Evolutionary conservation across 768 basidiomycete species (phyloP).

Genomic region (Leccinum incarnatum): DNA sequence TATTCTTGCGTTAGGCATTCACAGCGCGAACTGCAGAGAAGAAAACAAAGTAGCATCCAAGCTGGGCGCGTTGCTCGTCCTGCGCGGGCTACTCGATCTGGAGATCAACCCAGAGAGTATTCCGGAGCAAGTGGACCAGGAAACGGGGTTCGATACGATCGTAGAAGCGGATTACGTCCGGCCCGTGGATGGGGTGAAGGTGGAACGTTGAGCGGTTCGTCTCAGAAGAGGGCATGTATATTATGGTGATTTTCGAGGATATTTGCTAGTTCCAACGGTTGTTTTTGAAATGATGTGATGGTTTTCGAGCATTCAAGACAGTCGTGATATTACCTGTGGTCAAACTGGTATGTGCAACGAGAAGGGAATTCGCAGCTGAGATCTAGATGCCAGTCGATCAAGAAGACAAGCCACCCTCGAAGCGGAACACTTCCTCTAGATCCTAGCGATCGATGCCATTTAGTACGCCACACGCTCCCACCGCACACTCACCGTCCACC

Average conservation of each 20-base stretch:
- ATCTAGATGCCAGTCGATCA: conserved; percentile 2
- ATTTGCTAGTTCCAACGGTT: background rate
- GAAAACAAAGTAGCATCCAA: conserved; percentile 74
- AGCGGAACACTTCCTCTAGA: conserved; percentile 68
- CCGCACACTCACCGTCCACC: conserved; percentile 55
- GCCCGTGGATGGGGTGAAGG: conserved; percentile 41
- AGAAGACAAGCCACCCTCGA: conserved; percentile 42
- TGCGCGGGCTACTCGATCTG: conserved; percentile 56
- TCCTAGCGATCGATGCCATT: conserved; percentile 31
- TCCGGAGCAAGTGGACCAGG: conserved; percentile 30
- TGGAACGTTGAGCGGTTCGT: conserved; percentile 35
- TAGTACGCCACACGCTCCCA: background rate
- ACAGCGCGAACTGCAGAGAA: conserved; percentile 64
- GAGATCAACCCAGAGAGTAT: conserved; percentile 39
- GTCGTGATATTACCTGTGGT: background rate
- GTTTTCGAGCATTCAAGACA: rapidly evolving
- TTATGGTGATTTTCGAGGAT: background rate
- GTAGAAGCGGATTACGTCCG: conserved; percentile 51
- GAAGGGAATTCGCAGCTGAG: too few relatives aligned
- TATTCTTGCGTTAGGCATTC: conserved; percentile 49
- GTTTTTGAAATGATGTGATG: background rate
- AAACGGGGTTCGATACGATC: conserved; percentile 46
- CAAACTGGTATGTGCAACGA: too few relatives aligned
- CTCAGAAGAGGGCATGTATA: background rate
- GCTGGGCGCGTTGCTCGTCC: conserved; percentile 64